Evolutionary conservation across 805 yeast species (phyloP).

Genomic region (Suhomyces sp.): DNA sequence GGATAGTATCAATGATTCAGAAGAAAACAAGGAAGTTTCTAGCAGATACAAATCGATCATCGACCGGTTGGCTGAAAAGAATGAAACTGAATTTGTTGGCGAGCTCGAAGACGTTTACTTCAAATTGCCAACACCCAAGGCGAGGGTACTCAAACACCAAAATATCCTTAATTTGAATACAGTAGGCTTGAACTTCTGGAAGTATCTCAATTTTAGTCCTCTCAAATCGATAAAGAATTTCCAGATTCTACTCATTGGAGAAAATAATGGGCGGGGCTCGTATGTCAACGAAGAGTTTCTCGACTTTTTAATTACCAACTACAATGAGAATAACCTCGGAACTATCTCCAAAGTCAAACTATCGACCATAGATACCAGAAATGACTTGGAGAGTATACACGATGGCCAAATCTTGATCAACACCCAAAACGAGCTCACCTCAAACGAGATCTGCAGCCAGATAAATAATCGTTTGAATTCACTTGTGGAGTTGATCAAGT

Average conservation of each 20-base stretch:
- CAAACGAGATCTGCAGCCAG: slow-evolving; percentile 28
- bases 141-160: slow-evolving; percentile 32
- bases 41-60: slow-evolving; percentile 19
- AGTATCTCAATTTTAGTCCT: slow-evolving; percentile 55
- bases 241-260: slow-evolving; percentile 47
- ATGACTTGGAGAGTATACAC: slow-evolving; percentile 28
- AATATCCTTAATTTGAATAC: slow-evolving; percentile 45
- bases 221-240: slow-evolving; percentile 48
- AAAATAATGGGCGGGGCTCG: slow-evolving; percentile 20
- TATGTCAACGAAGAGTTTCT: slow-evolving; percentile 37
- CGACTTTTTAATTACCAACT: slow-evolving; percentile 39
- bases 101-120: slow-evolving; percentile 19
- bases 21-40: slow-evolving; percentile 17
- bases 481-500: slow-evolving; percentile 36
- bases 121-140: slow-evolving; percentile 22
- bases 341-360: slow-evolving; percentile 30
- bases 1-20: slow-evolving; percentile 28
- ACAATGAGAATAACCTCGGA: slow-evolving; percentile 51
- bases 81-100: slow-evolving; percentile 1
- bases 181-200: slow-evolving; percentile 54
- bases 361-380: slow-evolving; percentile 24
- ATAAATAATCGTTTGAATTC: slow-evolving; percentile 26
- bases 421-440: slow-evolving; percentile 8
- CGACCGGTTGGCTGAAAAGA: slow-evolving; percentile 10
- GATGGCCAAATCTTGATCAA: slow-evolving; percentile 26